Percentiles rank a stretch among this genome's conserved stretches.
phyloP scores from a whole-genome alignment of 1,284 basidiomycete genomes.

The Taiwanofungus camphoratus region DNA sequence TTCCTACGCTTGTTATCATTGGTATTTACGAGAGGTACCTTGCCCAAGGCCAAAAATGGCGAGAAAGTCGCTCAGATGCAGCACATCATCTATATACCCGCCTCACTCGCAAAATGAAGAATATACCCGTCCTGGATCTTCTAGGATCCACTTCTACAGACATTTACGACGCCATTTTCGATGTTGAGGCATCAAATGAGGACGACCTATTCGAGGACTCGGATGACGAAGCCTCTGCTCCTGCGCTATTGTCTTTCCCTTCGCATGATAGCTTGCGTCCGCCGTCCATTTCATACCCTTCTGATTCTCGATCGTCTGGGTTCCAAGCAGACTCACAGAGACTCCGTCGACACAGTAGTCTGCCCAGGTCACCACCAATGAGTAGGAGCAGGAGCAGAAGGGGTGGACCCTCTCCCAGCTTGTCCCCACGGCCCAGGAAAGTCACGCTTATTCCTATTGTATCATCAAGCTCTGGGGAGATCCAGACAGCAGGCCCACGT shows the following conservation, averaged over 20 bases:
- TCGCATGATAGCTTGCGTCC: slow-evolving; percentile 37
- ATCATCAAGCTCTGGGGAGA: slow-evolving; percentile 26
- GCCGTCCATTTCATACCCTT: slow-evolving; percentile 5
- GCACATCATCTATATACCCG: slow-evolving; percentile 55
- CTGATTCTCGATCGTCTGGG: slow-evolving; percentile 5
- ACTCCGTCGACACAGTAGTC: slow-evolving; percentile 8
- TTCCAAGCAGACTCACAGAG: slow-evolving; percentile 9
- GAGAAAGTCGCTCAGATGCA: slow-evolving; percentile 44
- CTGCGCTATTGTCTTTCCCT: slow-evolving; percentile 31
- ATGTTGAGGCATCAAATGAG: slow-evolving; percentile 52
- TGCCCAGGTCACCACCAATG: slow-evolving; percentile 8
- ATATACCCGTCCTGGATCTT: slow-evolving; percentile 66
- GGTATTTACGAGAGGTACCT: slow-evolving; percentile 77
- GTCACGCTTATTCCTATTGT: slow-evolving; percentile 22
- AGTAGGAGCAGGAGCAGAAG: slow-evolving; percentile 10
- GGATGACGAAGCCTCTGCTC: slow-evolving; percentile 35
- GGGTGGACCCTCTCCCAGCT: slow-evolving; percentile 15
- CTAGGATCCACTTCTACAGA: slow-evolving; percentile 60
- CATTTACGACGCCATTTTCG: slow-evolving; percentile 73
- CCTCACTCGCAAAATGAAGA: slow-evolving; percentile 64
- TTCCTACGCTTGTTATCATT: slow-evolving; percentile 77
- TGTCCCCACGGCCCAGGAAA: slow-evolving; percentile 21
- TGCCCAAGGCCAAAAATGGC: slow-evolving; percentile 41
- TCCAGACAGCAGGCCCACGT: slow-evolving; percentile 24
- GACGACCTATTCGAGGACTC: slow-evolving; percentile 36